These are phyloP conservation scores for Otatea glauca DNA, from an alignment of 176 grass and related monocot species.

Conservation along the genomic window DNA sequence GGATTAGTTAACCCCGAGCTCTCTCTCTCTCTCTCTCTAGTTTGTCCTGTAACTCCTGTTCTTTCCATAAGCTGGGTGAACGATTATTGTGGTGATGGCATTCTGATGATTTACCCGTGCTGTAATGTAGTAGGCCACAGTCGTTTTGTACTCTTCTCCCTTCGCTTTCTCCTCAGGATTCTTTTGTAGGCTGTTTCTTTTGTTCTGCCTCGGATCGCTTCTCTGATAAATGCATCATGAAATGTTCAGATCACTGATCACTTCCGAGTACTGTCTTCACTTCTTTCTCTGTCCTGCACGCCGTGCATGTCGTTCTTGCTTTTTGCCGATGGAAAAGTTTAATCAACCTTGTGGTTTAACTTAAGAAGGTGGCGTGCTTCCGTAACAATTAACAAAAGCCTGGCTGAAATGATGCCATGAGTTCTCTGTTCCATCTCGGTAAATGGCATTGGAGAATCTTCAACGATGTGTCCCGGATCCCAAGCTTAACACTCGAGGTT, in stretches of 20 bases:
- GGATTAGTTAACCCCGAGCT: conserved; percentile 52
- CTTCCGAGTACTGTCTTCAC: background rate
- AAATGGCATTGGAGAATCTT: too few species aligned
- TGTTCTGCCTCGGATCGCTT: conserved; percentile 17
- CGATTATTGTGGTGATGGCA: conserved; percentile 55
- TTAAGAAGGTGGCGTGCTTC: conserved; percentile 42
- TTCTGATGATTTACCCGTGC: conserved; percentile 44
- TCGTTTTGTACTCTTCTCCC: conserved; percentile 25
- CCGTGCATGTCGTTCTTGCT: background rate
- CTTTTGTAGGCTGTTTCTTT: conserved; percentile 39
- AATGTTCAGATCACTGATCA: conserved; percentile 41
- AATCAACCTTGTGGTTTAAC: background rate
- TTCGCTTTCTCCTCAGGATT: conserved; percentile 23
- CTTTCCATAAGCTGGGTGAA: conserved; percentile 31
- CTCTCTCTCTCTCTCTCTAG: background rate
- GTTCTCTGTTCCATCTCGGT: background rate
- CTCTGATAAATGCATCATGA: conserved; percentile 42
- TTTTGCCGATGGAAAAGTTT: background rate
- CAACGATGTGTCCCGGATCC: conserved; percentile 8
- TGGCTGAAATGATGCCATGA: conserved; percentile 21
- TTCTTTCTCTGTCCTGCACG: background rate
- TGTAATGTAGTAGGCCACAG: conserved; percentile 44
- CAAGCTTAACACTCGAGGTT: background rate
- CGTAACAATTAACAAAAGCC: background rate
- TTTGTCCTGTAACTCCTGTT: conserved; percentile 17